A percentile compares a stretch with the other conserved stretches of the same genome.
Conservation (phyloP, 371 early-diverging fungal species). For the Paraphysoderma sedebokerense region DNA sequence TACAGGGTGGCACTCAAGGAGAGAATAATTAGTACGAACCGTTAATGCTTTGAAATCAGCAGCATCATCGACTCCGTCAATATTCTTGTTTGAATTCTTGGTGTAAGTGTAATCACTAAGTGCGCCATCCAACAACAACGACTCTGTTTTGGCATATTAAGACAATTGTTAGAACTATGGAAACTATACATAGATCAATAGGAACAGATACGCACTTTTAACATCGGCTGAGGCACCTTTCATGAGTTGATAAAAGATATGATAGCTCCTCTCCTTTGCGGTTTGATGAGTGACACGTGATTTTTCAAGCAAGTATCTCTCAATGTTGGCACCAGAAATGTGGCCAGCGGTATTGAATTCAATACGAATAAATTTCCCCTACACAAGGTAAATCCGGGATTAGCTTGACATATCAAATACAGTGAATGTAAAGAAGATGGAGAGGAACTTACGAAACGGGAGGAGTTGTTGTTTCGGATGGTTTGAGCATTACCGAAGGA, state of each 20-base stretch:
- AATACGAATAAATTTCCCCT: slow-evolving; percentile 99
- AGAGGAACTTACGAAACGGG: slow-evolving; percentile 76
- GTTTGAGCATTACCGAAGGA: slow-evolving; percentile 99
- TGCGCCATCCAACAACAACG: slow-evolving; percentile 46
- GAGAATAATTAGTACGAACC: slow-evolving; percentile 16
- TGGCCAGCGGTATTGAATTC: slow-evolving; percentile 78
- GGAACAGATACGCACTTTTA: slow-evolving; percentile 18
- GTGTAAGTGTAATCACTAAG: slow-evolving; percentile 66
- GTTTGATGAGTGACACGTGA: slow-evolving; percentile 91
- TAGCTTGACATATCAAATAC: too few relatives aligned
- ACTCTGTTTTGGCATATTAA: slow-evolving; percentile 20
- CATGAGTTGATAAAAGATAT: slow-evolving; percentile 96
- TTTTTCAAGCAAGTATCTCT: slow-evolving; percentile 96
- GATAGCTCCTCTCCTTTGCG: slow-evolving; percentile 88
- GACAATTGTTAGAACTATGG: background rate
- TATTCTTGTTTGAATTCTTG: slow-evolving; percentile 62
- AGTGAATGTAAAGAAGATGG: background rate
- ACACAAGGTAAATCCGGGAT: background rate
- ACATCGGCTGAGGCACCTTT: slow-evolving; percentile 54
- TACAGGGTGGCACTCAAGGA: background rate
- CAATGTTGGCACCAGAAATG: slow-evolving; percentile 94
- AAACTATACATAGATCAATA: background rate
- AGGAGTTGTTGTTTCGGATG: slow-evolving; percentile 97
- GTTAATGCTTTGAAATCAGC: slow-evolving; percentile 59
- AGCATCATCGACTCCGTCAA: slow-evolving; percentile 87